A percentile compares a stretch with the other conserved stretches of the same genome.
Evolutionary conservation across 1,139 yeast species (phyloP).

Genomic region (Blastobotrys proliferans): DNA sequence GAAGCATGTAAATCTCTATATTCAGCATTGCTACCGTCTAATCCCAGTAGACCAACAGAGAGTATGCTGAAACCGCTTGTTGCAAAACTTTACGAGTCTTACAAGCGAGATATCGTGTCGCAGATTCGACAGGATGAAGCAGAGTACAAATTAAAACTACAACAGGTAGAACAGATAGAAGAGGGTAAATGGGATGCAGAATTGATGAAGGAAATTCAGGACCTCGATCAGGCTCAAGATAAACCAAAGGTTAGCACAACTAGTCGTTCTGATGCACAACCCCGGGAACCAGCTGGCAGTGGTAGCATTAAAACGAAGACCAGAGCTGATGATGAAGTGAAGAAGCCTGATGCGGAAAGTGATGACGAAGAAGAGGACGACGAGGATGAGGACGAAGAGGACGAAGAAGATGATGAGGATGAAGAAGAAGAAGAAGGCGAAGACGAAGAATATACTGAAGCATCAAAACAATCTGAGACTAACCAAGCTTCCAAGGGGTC

Average conservation of each 20-base stretch:
- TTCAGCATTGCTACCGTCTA: constrained; percentile 26
- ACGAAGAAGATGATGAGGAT: not conserved
- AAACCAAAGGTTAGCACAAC: too few relatives aligned
- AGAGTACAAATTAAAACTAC: constrained; percentile 28
- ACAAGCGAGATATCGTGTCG: constrained; percentile 26
- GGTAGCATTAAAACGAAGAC: constrained; percentile 24
- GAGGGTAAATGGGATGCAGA: constrained; percentile 36
- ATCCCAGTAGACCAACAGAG: constrained; percentile 25
- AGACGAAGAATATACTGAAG: not conserved
- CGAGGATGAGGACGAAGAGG: too few relatives aligned
- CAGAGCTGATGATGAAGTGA: constrained; percentile 22
- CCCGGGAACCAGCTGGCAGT: too few relatives aligned
- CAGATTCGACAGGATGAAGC: constrained; percentile 35
- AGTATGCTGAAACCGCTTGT: constrained; percentile 28
- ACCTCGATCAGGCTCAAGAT: constrained; percentile 19
- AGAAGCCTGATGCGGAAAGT: too few relatives aligned
- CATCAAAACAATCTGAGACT: too few relatives aligned
- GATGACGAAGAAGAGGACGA: too few relatives aligned
- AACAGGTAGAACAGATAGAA: constrained; percentile 36
- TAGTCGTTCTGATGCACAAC: too few relatives aligned
- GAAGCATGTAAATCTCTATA: constrained; percentile 29
- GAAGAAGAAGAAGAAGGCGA: not conserved
- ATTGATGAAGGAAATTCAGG: constrained; percentile 24
- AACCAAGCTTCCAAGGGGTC: constrained; percentile 4
- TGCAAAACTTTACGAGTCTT: constrained; percentile 30